These are phyloP conservation scores for Aspergillus novoparasiticus DNA, from an alignment of 2,329 filamentous ascomycete species.

Conservation along the genomic window DNA sequence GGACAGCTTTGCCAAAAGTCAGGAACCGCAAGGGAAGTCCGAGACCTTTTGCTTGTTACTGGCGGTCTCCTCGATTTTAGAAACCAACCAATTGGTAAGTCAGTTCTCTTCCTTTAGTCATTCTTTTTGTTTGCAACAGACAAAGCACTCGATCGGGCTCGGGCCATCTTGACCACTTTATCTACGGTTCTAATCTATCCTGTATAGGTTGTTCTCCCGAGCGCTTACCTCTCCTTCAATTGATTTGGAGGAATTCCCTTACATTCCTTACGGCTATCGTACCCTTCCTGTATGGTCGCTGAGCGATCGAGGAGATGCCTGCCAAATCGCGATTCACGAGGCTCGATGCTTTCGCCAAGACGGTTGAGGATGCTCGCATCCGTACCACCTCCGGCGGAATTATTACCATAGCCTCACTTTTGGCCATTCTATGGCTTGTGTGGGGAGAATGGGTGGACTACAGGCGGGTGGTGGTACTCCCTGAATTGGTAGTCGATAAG, in stretches of 20 bases:
- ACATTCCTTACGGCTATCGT: slow-evolving; percentile 6
- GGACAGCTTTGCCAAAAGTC: slow-evolving; percentile 18
- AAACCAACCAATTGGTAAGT: slow-evolving; percentile 7
- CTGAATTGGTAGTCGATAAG: slow-evolving; percentile 95
- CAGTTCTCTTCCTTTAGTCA: neutral
- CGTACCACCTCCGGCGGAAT: slow-evolving; percentile 94
- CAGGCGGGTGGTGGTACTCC: slow-evolving; percentile 78
- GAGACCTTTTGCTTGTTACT: slow-evolving; percentile 7
- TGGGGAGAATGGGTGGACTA: slow-evolving; percentile 98
- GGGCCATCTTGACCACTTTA: slow-evolving; percentile 1
- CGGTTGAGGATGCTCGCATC: slow-evolving; percentile 94
- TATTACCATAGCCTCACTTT: slow-evolving; percentile 85
- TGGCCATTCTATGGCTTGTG: slow-evolving; percentile 84
- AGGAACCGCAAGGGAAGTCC: slow-evolving; percentile 7
- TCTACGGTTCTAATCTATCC: slow-evolving; percentile 3
- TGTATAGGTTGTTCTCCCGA: slow-evolving; percentile 12
- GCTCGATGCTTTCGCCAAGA: slow-evolving; percentile 99
- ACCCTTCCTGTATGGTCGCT: slow-evolving; percentile 30
- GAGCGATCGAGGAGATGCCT: slow-evolving; percentile 63
- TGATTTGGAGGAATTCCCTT: slow-evolving; percentile 7
- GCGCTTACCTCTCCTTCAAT: slow-evolving; percentile 20
- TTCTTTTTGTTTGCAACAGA: neutral
- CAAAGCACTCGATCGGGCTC: neutral
- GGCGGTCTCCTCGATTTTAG: slow-evolving; percentile 2
- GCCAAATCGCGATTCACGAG: slow-evolving; percentile 91